phyloP scores from a whole-genome alignment of 108 stramenopile genomes.

The Thalassiosira profunda region DNA sequence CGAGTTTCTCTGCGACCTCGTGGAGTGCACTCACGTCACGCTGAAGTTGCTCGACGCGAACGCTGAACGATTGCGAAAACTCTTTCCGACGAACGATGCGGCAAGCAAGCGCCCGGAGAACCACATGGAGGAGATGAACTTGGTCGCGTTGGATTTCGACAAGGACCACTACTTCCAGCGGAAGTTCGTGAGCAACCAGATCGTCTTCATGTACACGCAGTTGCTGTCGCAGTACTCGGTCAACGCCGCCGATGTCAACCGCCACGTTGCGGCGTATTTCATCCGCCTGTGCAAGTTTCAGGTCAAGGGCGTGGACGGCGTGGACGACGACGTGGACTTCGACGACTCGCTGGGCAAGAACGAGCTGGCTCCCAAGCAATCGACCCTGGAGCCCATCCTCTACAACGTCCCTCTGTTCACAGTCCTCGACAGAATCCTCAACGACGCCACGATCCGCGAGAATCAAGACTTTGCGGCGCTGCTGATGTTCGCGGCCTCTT shows the following conservation, averaged over 20 bases:
- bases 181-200: constrained; percentile 81
- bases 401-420: constrained; percentile 80
- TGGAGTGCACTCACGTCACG: constrained; percentile 75
- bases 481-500: constrained; percentile 60
- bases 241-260: constrained; percentile 81
- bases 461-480: constrained; percentile 53
- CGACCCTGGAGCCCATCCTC: constrained; percentile 87
- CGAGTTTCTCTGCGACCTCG: constrained; percentile 86
- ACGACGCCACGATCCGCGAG: constrained; percentile 64
- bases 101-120: constrained; percentile 47
- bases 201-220: constrained; percentile 82
- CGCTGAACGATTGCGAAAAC: constrained; percentile 31
- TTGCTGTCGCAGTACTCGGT: constrained; percentile 78
- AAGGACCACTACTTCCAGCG: constrained; percentile 61
- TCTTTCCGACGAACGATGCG: constrained; percentile 13
- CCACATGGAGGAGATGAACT: constrained; percentile 66
- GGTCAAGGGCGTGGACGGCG: constrained; percentile 44
- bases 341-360: constrained; percentile 48
- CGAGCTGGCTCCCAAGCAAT: constrained; percentile 50
- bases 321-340: constrained; percentile 38
- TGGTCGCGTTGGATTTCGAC: constrained; percentile 80
- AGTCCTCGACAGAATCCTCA: constrained; percentile 72
- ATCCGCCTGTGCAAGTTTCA: constrained; percentile 66
- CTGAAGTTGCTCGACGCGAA: constrained; percentile 80
- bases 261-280: constrained; percentile 80